These are phyloP conservation scores for Magnolia changhungtana DNA, from an alignment of 164 flowering plant genomes.

Conservation along the genomic window DNA sequence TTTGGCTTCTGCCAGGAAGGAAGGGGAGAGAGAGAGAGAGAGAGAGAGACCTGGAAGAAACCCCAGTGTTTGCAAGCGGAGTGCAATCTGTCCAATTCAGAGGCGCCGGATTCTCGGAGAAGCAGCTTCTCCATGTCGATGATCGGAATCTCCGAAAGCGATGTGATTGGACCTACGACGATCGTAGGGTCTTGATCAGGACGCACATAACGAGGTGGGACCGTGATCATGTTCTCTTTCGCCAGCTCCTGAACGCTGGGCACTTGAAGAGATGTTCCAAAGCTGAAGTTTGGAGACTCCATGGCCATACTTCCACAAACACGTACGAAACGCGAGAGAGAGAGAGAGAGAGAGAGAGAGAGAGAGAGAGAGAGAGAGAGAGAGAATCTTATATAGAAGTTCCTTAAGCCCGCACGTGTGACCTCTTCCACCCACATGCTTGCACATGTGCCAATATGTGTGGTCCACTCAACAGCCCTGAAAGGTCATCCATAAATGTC, in stretches of 20 bases:
- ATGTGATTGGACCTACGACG: background rate
- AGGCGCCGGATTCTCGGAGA: conserved; percentile 8
- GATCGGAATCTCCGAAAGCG: conserved; percentile 21
- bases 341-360: background rate
- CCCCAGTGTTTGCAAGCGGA: conserved; percentile 44
- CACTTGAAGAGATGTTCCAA: conserved; percentile 43
- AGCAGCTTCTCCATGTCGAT: conserved; percentile 32
- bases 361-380: no score
- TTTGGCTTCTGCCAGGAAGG: background rate
- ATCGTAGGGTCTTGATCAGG: conserved; percentile 18
- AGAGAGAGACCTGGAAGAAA: conserved; percentile 34
- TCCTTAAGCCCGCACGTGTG: no score
- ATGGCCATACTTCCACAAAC: background rate
- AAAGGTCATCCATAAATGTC: no score
- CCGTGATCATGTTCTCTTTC: conserved; percentile 18
- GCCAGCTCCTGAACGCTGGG: conserved; percentile 50
- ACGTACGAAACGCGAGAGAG: no score
- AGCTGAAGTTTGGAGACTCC: conserved; percentile 4
- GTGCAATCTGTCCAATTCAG: conserved; percentile 37
- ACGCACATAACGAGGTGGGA: conserved; percentile 41
- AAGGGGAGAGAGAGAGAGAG: background rate
- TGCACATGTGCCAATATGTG: no score
- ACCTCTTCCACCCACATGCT: no score
- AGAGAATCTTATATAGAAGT: no score
- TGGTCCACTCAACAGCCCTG: no score